Percentiles rank a stretch among this genome's conserved stretches.
phyloP scores from a whole-genome alignment of 2,329 filamentous ascomycete genomes.

The Fusarium tricinctum region DNA sequence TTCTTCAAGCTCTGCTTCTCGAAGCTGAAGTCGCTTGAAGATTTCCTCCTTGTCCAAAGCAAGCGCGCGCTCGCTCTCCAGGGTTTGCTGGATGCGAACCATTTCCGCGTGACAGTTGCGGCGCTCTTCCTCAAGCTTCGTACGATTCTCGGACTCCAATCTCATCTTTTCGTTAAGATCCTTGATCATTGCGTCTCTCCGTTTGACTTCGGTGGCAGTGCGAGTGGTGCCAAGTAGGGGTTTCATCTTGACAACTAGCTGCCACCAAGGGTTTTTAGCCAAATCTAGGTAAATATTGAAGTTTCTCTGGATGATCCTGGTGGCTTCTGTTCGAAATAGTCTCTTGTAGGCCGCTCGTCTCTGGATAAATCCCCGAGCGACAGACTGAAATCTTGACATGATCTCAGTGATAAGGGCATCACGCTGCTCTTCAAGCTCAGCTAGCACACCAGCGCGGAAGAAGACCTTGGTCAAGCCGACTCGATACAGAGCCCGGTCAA shows the following conservation, averaged over 20 bases:
- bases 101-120: conserved; percentile 89
- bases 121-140: conserved; percentile 90
- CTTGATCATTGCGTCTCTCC: conserved; percentile 92
- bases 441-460: conserved; percentile 94
- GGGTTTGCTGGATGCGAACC: conserved; percentile 88
- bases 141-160: conserved; percentile 79
- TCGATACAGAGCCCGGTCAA: conserved; percentile 89
- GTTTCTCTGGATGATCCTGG: conserved; percentile 93
- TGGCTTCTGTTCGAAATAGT: conserved; percentile 93
- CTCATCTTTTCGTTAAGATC: conserved; percentile 87
- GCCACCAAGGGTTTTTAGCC: conserved; percentile 97
- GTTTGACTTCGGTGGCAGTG: conserved; percentile 93
- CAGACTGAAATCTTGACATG: conserved; percentile 91
- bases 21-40: conserved; percentile 92
- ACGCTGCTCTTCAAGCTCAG: conserved; percentile 95
- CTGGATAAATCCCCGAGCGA: conserved; percentile 90
- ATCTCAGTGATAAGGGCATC: conserved; percentile 94
- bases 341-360: conserved; percentile 91
- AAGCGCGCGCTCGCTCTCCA: conserved; percentile 95
- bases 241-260: conserved; percentile 93
- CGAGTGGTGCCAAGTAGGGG: conserved; percentile 92
- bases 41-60: conserved; percentile 99
- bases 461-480: conserved; percentile 98
- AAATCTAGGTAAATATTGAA: conserved; percentile 93
- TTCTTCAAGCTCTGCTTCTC: conserved; percentile 93